Base-by-base conservation (phyloP, 2,329 filamentous ascomycete genomes). In the Macrophomina tecta region DNA sequence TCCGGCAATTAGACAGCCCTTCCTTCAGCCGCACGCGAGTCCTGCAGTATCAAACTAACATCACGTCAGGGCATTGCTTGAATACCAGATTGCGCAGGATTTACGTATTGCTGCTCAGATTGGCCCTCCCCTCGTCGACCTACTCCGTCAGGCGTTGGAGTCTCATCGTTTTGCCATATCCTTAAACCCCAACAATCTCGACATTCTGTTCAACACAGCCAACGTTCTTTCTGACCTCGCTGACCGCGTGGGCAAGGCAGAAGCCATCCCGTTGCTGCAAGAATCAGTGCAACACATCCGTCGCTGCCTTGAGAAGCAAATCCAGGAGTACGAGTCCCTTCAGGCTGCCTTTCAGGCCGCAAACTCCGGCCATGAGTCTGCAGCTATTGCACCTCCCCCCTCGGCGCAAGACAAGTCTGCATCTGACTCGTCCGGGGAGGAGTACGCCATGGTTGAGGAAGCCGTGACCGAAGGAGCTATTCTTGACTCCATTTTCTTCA, bases 131-230 rank as follows among this genome's bases (percentile, higher is more conserved):
- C 77, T 84, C 12, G 72, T 84, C 2, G 82, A 85, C n/a, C 80
- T 88, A 30, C 77, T 92, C 28, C 80, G 85, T 48, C 82, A 86
- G 67, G 86, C 90, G 0, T 76, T 92, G 30, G 80, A 83, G 32
- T 90, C 89, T 2, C 90, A 92, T 75, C 84, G 84, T 65, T 83
- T 85, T 73, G 89, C 90, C 4, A 77, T 90, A 34, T 77, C 76
- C 1, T 75, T 92, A 36, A 84, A 89, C 28, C 82, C 85, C 58
- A 83, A 87, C 48, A 91, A 91, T 73, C 81, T 88, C 1, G 89
- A 93, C 76, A 83, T 87, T 5, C 79, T 91, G 8, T 93, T 92
- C 81, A 93, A 92, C 73, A 89, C 87, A 5, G 88, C 86, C 1
- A 90, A 92, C 76, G 87, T 91, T 3, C 80, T 92, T 45, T 89